phyloP scores from a whole-genome alignment of 2,329 filamentous ascomycete species.

The Neoscytalidium dimidiatum region DNA sequence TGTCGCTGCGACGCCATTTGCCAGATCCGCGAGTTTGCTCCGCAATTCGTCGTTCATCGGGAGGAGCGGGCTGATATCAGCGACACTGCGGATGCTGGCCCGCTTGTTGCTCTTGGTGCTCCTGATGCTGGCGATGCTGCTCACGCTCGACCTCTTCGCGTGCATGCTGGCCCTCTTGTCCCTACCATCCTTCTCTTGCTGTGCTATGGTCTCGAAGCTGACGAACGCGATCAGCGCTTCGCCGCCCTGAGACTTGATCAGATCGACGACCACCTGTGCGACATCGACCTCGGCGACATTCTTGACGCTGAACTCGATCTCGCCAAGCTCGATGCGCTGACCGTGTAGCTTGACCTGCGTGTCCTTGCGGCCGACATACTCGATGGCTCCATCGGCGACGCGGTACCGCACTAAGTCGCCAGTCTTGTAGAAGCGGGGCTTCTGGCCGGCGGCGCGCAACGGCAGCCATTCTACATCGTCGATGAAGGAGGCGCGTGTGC shows the following conservation, averaged over 20 bases:
- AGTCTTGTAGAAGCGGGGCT: constrained; percentile 34
- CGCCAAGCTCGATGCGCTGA: constrained; percentile 48
- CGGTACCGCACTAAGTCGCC: constrained; percentile 37
- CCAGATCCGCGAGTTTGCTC: not conserved
- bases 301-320: constrained; percentile 47
- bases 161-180: not conserved
- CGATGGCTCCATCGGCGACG: constrained; percentile 32
- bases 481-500: constrained; percentile 34
- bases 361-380: constrained; percentile 38
- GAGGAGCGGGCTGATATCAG: not conserved
- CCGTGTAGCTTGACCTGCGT: constrained; percentile 44
- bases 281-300: not conserved
- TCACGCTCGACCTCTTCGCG: constrained; percentile 28
- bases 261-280: not conserved
- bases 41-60: not conserved
- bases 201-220: not conserved
- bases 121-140: not conserved
- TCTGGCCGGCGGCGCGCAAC: constrained; percentile 9
- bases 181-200: not conserved
- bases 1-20: not conserved
- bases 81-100: not conserved
- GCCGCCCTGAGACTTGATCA: not conserved
- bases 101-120: constrained; percentile 27
- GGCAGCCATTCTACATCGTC: constrained; percentile 31
- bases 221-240: not conserved